Percentiles rank a stretch among this genome's conserved stretches.
Conservation (phyloP, 441 rosid genomes). For the Omphalea diandra region DNA sequence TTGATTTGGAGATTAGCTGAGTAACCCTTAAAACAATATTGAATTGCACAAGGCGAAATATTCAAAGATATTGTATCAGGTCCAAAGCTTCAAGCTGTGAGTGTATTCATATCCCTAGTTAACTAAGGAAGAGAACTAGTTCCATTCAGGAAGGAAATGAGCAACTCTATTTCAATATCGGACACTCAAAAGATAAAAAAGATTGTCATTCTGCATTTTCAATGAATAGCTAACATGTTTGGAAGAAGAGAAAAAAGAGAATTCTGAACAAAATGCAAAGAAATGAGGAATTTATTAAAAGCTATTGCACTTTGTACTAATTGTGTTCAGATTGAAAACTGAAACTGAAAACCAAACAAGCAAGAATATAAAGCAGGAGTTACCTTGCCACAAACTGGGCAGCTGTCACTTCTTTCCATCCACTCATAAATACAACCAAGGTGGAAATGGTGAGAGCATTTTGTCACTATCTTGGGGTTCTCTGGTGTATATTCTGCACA, state of each 20-base stretch:
- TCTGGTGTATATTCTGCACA: conserved; percentile 77
- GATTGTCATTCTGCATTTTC: not conserved
- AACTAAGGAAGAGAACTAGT: not conserved
- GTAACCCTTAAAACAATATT: not conserved
- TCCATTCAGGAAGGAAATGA: not conserved
- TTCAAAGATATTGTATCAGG: not conserved
- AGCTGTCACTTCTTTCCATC: conserved; percentile 97
- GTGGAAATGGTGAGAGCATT: conserved; percentile 94
- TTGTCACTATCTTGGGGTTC: conserved; percentile 82
- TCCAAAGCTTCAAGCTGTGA: not conserved
- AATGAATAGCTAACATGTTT: not conserved
- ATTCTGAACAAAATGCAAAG: not conserved
- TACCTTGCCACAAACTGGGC: conserved; percentile 91
- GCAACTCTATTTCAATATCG: not conserved
- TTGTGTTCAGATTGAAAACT: not conserved
- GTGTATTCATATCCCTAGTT: not conserved
- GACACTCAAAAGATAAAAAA: not conserved
- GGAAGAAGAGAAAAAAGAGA: not conserved
- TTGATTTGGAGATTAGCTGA: not conserved
- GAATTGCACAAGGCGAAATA: not conserved
- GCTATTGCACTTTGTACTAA: not conserved
- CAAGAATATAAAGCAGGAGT: conserved; percentile 8
- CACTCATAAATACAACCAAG: conserved; percentile 97
- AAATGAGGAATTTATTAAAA: not conserved
- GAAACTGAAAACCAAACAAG: conserved; percentile 1